Base-by-base conservation (phyloP, 495 filamentous ascomycete species). In the Clohesyomyces aquaticus region DNA sequence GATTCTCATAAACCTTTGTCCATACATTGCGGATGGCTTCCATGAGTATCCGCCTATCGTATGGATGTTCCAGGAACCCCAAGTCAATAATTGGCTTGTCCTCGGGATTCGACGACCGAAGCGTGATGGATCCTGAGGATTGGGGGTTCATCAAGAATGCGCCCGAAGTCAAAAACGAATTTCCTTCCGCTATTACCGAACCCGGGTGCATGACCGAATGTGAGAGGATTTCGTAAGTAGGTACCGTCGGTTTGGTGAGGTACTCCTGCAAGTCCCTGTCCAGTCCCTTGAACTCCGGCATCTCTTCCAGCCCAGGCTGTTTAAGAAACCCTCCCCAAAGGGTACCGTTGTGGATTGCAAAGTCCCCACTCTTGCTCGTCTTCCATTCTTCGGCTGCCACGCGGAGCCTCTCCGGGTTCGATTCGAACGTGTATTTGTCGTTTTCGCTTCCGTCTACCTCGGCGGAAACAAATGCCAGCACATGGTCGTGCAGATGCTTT, bases 401-500 rank as follows among this genome's bases (percentile, higher is more conserved):
- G 8, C 21, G 21, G 25, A 65, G 28, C 46, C 49, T 4, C 3
- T 35, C 32, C 23, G 53, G 19, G 27, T 65, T 55, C 45, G 45
- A 61, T 32, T 69, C 66, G 29, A 69, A 59, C 0, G 66, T 58
- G 27, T 69, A 61, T 35, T 45, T 56, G 19, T 69, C 53, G 32
- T 64, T 65, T 11, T 61, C 48, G 23, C 16, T 62, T 11, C 26
- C 28, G 12, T 69, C 62, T 16, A 69, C 66, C 32, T 69, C 66
- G n/a, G 22, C 42, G 19, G 3, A 8, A n/a, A 69, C 22, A 23
- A 69, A 69, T 1, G 57, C 25, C 51, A 65, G n/a, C n/a, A 65
- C 16, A 73, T 91, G 88, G 72, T 91, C 88, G 28, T 88, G 75
- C 10, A 94, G 79, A 74, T 91, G 87, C 74, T 91, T 85, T 55